A percentile compares a stretch with the other conserved stretches of the same genome.
These are phyloP conservation scores for Quillaja saponaria DNA, from an alignment of 306 rosid species.

Conservation along the genomic window DNA sequence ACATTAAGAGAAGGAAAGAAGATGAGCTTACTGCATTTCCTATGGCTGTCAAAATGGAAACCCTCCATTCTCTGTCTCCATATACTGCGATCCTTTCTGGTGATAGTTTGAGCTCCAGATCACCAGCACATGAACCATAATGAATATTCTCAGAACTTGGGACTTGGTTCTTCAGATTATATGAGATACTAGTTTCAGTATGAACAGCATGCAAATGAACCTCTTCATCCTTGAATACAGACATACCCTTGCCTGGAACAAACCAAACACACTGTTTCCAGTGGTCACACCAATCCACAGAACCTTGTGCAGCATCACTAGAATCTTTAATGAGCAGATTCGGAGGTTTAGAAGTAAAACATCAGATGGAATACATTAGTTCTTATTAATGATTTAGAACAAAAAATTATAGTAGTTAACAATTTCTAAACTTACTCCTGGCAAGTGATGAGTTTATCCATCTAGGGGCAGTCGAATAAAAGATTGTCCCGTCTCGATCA, in stretches of 20 bases:
- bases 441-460: conserved; percentile 58
- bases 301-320: conserved; percentile 50
- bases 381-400: too few species aligned
- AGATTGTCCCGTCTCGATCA: conserved; percentile 76
- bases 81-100: conserved; percentile 79
- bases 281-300: conserved; percentile 86
- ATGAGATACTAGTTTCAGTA: conserved; percentile 61
- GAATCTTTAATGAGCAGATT: conserved; percentile 23
- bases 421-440: conserved; percentile 39
- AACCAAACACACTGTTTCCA: conserved; percentile 99
- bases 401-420: too few species aligned
- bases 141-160: conserved; percentile 43
- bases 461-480: conserved; percentile 86
- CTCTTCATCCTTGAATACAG: conserved; percentile 55
- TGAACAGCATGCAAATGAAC: conserved; percentile 61
- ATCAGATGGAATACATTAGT: too few species aligned
- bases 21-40: conserved; percentile 46
- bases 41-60: conserved; percentile 54
- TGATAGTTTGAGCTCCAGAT: conserved; percentile 57
- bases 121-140: conserved; percentile 35
- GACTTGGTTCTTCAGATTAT: conserved; percentile 44
- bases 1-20: conserved; percentile 9
- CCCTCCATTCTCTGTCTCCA: conserved; percentile 80
- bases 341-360: too few species aligned
- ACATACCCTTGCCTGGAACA: conserved; percentile 69